A percentile compares a stretch with the other conserved stretches of the same genome.
Evolutionary conservation across 2,329 filamentous ascomycete species (phyloP).

Genomic region (Cryphonectria parasitica): DNA sequence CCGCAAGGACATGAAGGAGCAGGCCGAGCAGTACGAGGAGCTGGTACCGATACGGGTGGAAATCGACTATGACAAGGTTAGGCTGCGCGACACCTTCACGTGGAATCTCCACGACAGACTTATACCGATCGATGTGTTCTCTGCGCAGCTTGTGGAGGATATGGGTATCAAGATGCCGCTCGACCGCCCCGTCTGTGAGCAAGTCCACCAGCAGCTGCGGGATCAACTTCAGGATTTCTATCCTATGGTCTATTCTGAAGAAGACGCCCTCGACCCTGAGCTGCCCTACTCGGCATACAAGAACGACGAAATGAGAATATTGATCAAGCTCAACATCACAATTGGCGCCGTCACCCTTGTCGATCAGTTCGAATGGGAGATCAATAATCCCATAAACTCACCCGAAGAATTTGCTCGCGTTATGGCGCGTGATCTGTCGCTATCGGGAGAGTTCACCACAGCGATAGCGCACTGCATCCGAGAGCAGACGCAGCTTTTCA

Average conservation of each 20-base stretch:
- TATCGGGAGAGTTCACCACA: slow-evolving; percentile 94
- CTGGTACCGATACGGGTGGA: slow-evolving; percentile 89
- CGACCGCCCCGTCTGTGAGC: slow-evolving; percentile 64
- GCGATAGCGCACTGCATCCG: slow-evolving; percentile 97
- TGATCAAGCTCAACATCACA: slow-evolving; percentile 96
- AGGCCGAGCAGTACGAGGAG: slow-evolving; percentile 90
- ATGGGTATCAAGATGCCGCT: slow-evolving; percentile 77
- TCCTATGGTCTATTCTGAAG: slow-evolving; percentile 86
- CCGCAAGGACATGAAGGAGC: slow-evolving; percentile 79
- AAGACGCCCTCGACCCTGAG: slow-evolving; percentile 87
- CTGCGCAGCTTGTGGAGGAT: slow-evolving; percentile 88
- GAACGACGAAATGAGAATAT: slow-evolving; percentile 97
- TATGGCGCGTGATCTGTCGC: slow-evolving; percentile 87
- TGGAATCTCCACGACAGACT: slow-evolving; percentile 97
- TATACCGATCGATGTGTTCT: slow-evolving; percentile 78
- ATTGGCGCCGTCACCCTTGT: slow-evolving; percentile 93
- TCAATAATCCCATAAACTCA: slow-evolving; percentile 92
- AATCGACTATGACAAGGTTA: slow-evolving; percentile 93
- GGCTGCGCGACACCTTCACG: slow-evolving; percentile 94
- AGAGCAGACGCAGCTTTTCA: slow-evolving; percentile 94
- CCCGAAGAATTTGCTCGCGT: slow-evolving; percentile 91
- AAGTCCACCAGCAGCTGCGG: slow-evolving; percentile 70
- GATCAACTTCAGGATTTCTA: slow-evolving; percentile 95
- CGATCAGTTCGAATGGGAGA: slow-evolving; percentile 99
- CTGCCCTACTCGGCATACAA: slow-evolving; percentile 93